Base-by-base conservation (phyloP, 441 rosid species). In the Cnidoscolus chayamansa region DNA sequence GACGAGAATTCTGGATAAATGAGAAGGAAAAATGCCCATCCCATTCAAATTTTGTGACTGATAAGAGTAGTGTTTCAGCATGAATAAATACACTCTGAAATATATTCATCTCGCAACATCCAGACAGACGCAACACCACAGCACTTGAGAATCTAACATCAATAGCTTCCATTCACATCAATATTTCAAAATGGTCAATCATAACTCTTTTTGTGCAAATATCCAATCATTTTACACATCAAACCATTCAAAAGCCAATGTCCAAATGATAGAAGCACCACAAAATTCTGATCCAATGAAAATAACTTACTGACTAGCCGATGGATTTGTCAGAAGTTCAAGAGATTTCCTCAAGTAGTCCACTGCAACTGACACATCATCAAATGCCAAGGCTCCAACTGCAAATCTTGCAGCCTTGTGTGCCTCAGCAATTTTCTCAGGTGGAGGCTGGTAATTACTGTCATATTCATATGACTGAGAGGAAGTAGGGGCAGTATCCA, bases 371-470 rank as follows among this genome's bases (percentile, higher is more conserved):
- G 92, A 80, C 62, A 94, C 88, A 59, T 92, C 99, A 80, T 94
- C 99, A 31, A 94, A 94, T 53, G 98, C 99, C 80, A 92, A 76
- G 67, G 99, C 97, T 69, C 97, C 96, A 64, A 94, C 99, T 0
- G 97, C 99, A 76, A 92, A 92, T 81, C 96, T 86, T 3, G 98
- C 99, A 75, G 98, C 97, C 79, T 94, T 94, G 77, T 87, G 98
- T 64, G 99, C 99, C 81, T 90, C 98, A 0, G 89, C 86, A 4
- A 94, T 83, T 85, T 90, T 92, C 81, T 89, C 98, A 7, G 96
- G 89, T 30, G 90, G 77, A 25, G 96, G 99, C 77, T 82, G 87
- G 85, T 90, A 90, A 78, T 83, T 90, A 76, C 86, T 79, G 84
- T 92, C 96, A 55, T 94, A 89, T 58, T 92, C 81, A 81, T 80